Evolutionary conservation across 139 green algal genomes (phyloP).

Genomic region (Volvox reticuliferus): DNA sequence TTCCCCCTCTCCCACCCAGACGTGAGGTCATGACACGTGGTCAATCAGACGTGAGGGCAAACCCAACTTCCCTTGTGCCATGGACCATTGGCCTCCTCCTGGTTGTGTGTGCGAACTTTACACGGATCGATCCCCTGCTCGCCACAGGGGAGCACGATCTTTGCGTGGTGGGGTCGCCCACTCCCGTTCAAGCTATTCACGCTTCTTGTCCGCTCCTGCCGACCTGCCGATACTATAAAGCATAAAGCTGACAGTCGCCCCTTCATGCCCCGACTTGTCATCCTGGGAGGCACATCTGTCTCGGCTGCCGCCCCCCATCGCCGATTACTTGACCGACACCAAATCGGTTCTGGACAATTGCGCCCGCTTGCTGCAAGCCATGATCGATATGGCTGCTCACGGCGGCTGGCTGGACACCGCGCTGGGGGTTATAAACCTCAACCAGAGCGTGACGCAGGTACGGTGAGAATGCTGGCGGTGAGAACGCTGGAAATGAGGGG

Average conservation of each 20-base stretch:
- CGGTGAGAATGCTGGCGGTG: constrained; percentile 17
- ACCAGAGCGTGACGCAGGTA: constrained; percentile 94
- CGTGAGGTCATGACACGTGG: not conserved
- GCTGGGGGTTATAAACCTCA: constrained; percentile 83
- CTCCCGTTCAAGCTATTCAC: too few species aligned
- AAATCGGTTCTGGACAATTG: constrained; percentile 94
- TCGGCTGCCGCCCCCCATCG: constrained; percentile 86
- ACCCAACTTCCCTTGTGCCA: too few species aligned
- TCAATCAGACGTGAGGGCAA: not conserved
- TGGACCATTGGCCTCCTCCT: too few species aligned
- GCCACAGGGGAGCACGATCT: too few species aligned
- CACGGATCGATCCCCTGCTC: too few species aligned
- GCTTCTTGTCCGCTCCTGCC: too few species aligned
- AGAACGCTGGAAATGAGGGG: not conserved
- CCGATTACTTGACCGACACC: constrained; percentile 97
- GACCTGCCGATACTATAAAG: too few species aligned
- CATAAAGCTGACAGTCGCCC: too few species aligned
- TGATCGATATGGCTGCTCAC: constrained; percentile 91
- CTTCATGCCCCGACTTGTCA: not conserved
- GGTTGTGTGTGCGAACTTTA: too few species aligned
- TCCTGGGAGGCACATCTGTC: constrained; percentile 88
- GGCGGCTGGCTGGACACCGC: constrained; percentile 85
- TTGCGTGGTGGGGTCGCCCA: too few species aligned
- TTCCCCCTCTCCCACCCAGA: not conserved
- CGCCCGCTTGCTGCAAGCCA: constrained; percentile 91